Evolutionary conservation across 108 stramenopile genomes (phyloP).

Genomic region (Fragilaria radians): DNA sequence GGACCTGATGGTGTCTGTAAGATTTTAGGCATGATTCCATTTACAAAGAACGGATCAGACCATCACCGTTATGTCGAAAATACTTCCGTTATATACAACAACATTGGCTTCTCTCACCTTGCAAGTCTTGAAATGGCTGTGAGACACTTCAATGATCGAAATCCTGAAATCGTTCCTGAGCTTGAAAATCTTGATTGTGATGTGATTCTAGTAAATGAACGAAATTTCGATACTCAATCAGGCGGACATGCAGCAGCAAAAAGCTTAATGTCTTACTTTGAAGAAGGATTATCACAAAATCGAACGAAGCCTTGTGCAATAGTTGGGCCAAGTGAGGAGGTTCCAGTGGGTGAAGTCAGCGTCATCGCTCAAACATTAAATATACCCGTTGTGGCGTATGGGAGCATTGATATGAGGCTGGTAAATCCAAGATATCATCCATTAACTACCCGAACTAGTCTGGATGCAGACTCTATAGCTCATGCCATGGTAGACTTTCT

Average conservation of each 20-base stretch:
- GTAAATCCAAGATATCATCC: background rate
- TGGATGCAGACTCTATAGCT: background rate
- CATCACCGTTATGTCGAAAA: too few species aligned
- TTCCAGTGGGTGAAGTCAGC: conserved; percentile 4
- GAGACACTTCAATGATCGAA: conserved; percentile 14
- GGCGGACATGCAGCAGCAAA: too few species aligned
- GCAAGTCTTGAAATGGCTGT: conserved; percentile 10
- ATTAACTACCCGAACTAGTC: background rate
- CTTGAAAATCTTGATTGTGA: background rate
- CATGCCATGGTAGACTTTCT: background rate
- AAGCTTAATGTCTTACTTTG: too few species aligned
- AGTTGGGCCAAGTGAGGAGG: conserved; percentile 7
- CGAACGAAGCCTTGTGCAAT: conserved; percentile 3
- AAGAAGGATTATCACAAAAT: background rate
- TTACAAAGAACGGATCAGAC: too few species aligned
- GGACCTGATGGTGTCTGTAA: too few species aligned
- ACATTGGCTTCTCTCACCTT: conserved; percentile 17
- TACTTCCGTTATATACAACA: background rate
- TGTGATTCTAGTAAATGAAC: background rate
- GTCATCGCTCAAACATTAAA: background rate
- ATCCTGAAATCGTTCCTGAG: conserved; percentile 15
- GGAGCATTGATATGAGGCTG: background rate
- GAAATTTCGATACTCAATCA: background rate
- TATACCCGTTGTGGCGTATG: background rate
- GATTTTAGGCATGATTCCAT: too few species aligned